phyloP scores from a whole-genome alignment of 2,329 filamentous ascomycete genomes.

The Epichloe festucae region DNA sequence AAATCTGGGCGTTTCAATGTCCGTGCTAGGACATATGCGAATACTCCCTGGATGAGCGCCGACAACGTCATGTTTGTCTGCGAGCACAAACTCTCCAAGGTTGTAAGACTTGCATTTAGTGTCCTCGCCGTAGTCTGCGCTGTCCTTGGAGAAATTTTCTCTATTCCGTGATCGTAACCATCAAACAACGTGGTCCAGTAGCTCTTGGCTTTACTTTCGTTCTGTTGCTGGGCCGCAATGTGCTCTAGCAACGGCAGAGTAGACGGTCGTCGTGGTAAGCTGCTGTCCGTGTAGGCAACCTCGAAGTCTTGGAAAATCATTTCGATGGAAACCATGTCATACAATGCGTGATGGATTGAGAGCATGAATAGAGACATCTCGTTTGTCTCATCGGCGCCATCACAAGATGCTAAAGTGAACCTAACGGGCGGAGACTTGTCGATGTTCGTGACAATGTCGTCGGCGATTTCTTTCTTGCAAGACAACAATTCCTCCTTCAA shows the following conservation, averaged over 20 bases:
- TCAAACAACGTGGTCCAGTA: not conserved
- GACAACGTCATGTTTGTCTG: constrained; percentile 14
- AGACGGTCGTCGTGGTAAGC: not conserved
- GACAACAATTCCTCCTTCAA: not conserved
- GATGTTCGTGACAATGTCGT: not conserved
- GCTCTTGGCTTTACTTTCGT: not conserved
- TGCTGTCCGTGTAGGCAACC: constrained; percentile 15
- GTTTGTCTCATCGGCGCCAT: not conserved
- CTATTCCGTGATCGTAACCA: not conserved
- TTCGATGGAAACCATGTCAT: constrained; percentile 21
- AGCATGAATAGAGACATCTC: constrained; percentile 15
- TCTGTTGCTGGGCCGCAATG: not conserved
- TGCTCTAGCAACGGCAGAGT: not conserved
- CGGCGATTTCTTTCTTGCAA: not conserved
- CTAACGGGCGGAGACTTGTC: not conserved
- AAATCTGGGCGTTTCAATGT: constrained; percentile 3
- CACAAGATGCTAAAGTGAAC: constrained; percentile 9
- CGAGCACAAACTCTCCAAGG: not conserved
- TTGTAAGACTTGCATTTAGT: not conserved
- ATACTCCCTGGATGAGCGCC: constrained; percentile 19
- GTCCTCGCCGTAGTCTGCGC: not conserved
- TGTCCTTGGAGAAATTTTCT: not conserved
- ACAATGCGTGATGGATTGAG: constrained; percentile 24
- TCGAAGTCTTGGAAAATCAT: constrained; percentile 21
- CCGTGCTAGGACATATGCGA: constrained; percentile 21